Evolutionary conservation across 495 filamentous ascomycete genomes (phyloP).

Genomic region (Aspergillus bridgeri): DNA sequence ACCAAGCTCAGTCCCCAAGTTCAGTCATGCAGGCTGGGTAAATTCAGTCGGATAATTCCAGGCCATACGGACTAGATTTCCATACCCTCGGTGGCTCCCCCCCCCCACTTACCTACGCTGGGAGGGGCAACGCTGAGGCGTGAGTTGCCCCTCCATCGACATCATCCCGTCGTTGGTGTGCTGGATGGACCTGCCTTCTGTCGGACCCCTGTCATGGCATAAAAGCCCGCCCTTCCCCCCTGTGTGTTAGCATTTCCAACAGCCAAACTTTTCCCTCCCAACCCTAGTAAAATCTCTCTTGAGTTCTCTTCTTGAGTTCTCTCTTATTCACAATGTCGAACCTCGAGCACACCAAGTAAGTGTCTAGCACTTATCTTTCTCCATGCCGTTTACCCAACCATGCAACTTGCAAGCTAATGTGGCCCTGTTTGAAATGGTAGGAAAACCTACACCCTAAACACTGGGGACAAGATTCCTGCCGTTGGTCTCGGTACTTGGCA

Average conservation of each 20-base stretch:
- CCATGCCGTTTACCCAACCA: background rate
- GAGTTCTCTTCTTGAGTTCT: too few species aligned
- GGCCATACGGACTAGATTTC: conserved; percentile 4
- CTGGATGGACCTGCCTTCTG: conserved; percentile 41
- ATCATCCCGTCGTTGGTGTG: conserved; percentile 11
- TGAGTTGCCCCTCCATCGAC: conserved; percentile 21
- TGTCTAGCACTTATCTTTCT: background rate
- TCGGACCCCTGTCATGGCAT: conserved; percentile 8
- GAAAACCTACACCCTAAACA: conserved; percentile 74
- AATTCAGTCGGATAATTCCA: conserved; percentile 4
- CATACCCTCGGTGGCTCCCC: background rate
- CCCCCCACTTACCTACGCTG: background rate
- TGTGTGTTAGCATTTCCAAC: background rate
- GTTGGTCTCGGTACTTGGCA: conserved; percentile 86
- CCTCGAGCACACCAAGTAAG: conserved; percentile 42
- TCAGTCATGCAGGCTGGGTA: conserved; percentile 1
- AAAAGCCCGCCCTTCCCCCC: conserved; percentile 10
- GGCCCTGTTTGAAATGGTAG: conserved; percentile 14
- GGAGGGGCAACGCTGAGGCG: conserved; percentile 11
- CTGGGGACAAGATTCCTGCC: conserved; percentile 73
- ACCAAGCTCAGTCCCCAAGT: background rate
- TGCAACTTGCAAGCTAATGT: background rate
- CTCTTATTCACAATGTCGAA: conserved; percentile 36
- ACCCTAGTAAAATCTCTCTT: background rate
- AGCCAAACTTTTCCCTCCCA: conserved; percentile 2